Conservation (phyloP, 2,329 filamentous ascomycete genomes). For the Fusarium xyrophilum region DNA sequence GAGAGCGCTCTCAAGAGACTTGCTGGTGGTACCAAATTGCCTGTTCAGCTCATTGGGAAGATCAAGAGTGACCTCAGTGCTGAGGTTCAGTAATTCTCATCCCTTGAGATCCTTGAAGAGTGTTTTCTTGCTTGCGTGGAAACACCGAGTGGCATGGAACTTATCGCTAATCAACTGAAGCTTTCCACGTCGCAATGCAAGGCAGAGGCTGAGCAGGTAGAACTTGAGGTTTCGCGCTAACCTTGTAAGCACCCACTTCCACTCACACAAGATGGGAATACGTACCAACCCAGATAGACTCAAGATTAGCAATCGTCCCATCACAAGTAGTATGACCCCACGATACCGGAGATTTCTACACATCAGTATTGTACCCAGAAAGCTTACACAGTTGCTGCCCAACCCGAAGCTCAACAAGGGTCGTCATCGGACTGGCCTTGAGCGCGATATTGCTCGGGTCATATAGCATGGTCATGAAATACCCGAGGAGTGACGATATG, state of each 20-base stretch:
- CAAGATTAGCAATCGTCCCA: slow-evolving; percentile 56
- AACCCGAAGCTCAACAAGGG: slow-evolving; percentile 52
- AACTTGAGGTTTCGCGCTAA: slow-evolving; percentile 56
- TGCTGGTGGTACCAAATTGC: slow-evolving; percentile 50
- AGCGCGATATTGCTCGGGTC: slow-evolving; percentile 58
- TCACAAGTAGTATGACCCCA: slow-evolving; percentile 57
- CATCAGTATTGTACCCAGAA: slow-evolving; percentile 52
- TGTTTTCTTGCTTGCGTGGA: slow-evolving; percentile 40
- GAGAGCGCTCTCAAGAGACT: slow-evolving; percentile 42
- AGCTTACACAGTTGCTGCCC: slow-evolving; percentile 55
- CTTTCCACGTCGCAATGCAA: slow-evolving; percentile 47
- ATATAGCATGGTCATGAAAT: slow-evolving; percentile 58
- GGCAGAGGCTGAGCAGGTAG: slow-evolving; percentile 51
- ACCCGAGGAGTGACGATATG: slow-evolving; percentile 54
- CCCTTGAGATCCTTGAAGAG: slow-evolving; percentile 47
- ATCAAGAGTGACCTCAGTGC: slow-evolving; percentile 48
- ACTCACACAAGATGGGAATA: not conserved
- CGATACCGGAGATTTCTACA: slow-evolving; percentile 37
- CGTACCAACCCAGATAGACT: slow-evolving; percentile 53
- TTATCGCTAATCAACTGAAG: slow-evolving; percentile 49
- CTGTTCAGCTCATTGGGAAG: slow-evolving; percentile 48
- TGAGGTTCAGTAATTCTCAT: slow-evolving; percentile 57
- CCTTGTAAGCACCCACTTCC: not conserved
- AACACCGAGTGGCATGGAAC: slow-evolving; percentile 48
- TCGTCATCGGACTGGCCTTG: slow-evolving; percentile 55